Evolutionary conservation across 2,329 filamentous ascomycete genomes (phyloP), one percentile per base, ranked within the genome.

Genomic region (Penicillium sp.): DNA sequence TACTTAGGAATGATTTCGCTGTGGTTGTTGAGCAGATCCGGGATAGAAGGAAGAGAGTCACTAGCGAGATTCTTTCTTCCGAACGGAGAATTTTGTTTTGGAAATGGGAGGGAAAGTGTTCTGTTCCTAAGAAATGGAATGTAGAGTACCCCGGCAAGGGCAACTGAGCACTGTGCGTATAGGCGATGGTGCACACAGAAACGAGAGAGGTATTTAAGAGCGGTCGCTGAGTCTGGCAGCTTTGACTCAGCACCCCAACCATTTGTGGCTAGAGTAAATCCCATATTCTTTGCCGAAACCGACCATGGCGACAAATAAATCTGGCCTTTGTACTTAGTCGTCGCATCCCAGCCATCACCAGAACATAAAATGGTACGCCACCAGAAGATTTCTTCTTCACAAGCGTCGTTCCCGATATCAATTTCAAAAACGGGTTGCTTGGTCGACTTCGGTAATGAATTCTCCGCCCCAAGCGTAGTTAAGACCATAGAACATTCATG

Each of bases 101-200:
- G 64, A 50, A 62, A 23, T 5, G 65, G 64, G 14, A 64, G 62
- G 0, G 41, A 55, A 46, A 61, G 26, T 26, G 45, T 37, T 31
- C 40, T 52, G 0, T 47, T 51, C 14, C 46, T 37, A 1, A 56
- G 29, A 22, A 57, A 59, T 25, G 58, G 62, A 31, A 66, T 63
- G 14, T 48, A 66, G 29, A 66, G 61, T 43, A 47, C 60, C n/a
- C 51, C 57, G 25, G 55, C 56, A 25, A 68, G 63, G 9, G 64
- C 58, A 20, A 54, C 60, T 20, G 60, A 66, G 43, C 60, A 67
- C 45, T 67, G 60, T 20, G 50, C 61, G 44, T 67, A 66, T 40
- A 66, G 43, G 6, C 51, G 52, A 51, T 64, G 53, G 22, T 50
- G 48, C 6, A 25, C 25, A 35, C 64, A 67, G 43, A 67, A 67